Base-by-base conservation (phyloP, 1,284 basidiomycete genomes). In the Neolentinus lepideus region DNA sequence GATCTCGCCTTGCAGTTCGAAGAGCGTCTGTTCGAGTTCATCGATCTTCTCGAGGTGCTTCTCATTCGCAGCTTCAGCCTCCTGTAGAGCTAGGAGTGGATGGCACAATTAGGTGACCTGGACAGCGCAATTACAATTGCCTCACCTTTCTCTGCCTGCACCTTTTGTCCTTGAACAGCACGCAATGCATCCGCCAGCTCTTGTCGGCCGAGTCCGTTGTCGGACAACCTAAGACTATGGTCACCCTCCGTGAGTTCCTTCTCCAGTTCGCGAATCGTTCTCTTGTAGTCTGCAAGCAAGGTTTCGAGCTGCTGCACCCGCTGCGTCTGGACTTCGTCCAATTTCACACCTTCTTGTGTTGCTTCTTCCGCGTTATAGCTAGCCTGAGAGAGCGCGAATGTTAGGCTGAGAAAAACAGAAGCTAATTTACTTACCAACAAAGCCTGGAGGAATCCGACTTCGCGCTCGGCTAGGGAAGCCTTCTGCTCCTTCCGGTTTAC, bases 1-100 rank as follows among this genome's bases (percentile, higher is more conserved):
- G 26, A 92, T 83, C 67, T 90, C 84, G 2, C 84, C 85, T 19
- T 78, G 75, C 0, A 94, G 75, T 54, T 88, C 84, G 66, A 89
- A 91, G 19, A 93, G 77, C 26, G 79, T 78, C 62, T 87, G 84
- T 59, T 88, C 87, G 48, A 91, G 72, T 22, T 72, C 65, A 31
- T 89, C 86, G 25, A 89, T 78, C 63, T 72, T 80, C 63, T 70
- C 74, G 24, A 74, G 69, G 33, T 79, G 76, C 52, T 67, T 64
- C 57, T 73, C 71, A 26, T 64, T 61, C 38, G 67, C 71, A 0
- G 63, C 60, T 31, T 71, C 68, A 0, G 71, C 68, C 54, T 72
- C 69, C 54, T 77, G 68, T 19, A 84, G 71, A 16, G 73, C 81
- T 84, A 43, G 10, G 14, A 25, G 3, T 8, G 47, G 27, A n/a